phyloP scores from a whole-genome alignment of 257 asterid genomes.

The Rehmannia glutinosa region DNA sequence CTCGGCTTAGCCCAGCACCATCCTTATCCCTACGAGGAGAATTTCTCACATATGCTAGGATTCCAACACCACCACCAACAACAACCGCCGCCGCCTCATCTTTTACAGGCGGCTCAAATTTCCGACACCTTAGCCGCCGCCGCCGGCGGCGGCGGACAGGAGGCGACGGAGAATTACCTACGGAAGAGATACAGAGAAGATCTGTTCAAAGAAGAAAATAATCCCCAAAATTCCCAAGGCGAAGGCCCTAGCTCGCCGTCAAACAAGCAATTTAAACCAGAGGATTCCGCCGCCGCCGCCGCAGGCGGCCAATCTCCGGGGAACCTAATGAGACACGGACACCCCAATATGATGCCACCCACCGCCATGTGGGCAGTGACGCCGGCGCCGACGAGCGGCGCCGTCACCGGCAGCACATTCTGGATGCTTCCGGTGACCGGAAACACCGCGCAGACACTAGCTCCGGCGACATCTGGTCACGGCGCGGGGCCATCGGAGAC shows the following conservation, averaged over 20 bases:
- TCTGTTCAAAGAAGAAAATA: constrained; percentile 58
- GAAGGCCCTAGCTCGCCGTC: constrained; percentile 54
- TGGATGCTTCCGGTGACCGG: constrained; percentile 71
- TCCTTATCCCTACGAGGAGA: constrained; percentile 50
- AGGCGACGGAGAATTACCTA: constrained; percentile 46
- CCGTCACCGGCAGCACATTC: constrained; percentile 37
- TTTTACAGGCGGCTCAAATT: constrained; percentile 39
- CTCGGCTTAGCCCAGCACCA: constrained; percentile 41
- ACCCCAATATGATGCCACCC: constrained; percentile 34
- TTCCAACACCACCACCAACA: constrained; percentile 41
- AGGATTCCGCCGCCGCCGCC: constrained; percentile 16
- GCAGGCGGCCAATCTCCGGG: constrained; percentile 32
- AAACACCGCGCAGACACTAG: not conserved
- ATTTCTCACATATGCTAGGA: constrained; percentile 65
- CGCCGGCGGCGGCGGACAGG: constrained; percentile 35
- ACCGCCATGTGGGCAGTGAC: constrained; percentile 66
- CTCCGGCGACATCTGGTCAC: constrained; percentile 9
- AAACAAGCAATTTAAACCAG: constrained; percentile 45
- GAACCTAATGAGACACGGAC: constrained; percentile 31
- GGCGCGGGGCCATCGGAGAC: constrained; percentile 29
- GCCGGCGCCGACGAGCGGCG: constrained; percentile 24
- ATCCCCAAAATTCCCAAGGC: constrained; percentile 27
- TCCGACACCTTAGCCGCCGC: constrained; percentile 29
- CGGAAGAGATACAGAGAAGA: constrained; percentile 72
- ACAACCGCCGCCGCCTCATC: constrained; percentile 22